Conservation (phyloP, 768 basidiomycete species). For the Boletus huronensis region DNA sequence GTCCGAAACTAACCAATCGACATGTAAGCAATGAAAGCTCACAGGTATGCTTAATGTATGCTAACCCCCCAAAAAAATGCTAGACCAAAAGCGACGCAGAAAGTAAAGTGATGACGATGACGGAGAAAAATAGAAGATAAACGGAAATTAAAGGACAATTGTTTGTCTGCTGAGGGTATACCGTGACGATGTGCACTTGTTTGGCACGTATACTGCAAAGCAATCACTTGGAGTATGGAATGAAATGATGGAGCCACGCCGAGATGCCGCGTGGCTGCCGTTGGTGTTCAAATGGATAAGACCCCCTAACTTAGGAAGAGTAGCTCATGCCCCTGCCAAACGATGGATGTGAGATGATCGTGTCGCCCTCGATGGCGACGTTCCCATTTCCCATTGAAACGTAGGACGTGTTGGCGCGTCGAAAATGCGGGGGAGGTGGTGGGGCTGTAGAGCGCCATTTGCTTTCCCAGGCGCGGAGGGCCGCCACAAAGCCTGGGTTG, state of each 20-base stretch:
- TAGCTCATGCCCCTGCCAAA: slow-evolving; percentile 29
- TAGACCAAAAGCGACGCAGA: not conserved
- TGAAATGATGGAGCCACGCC: not conserved
- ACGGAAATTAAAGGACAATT: not conserved
- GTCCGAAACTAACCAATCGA: not conserved
- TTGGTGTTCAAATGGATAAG: not conserved
- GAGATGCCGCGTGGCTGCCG: not conserved
- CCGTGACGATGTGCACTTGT: not conserved
- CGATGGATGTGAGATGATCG: slow-evolving; percentile 3
- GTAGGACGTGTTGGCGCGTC: slow-evolving; percentile 31
- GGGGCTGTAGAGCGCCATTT: slow-evolving; percentile 25
- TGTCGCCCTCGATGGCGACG: not conserved
- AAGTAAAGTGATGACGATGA: not conserved
- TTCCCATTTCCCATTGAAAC: not conserved
- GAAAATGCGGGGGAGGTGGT: slow-evolving; percentile 19
- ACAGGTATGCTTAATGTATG: slow-evolving; percentile 3
- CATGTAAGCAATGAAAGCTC: not conserved
- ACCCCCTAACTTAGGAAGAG: slow-evolving; percentile 7
- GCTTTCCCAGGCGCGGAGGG: slow-evolving; percentile 56
- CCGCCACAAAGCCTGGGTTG: slow-evolving; percentile 69
- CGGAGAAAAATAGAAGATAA: not conserved
- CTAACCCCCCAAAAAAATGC: not conserved
- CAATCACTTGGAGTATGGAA: not conserved
- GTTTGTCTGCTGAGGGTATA: slow-evolving; percentile 7
- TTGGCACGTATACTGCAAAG: not conserved